Conservation (phyloP, 1,139 yeast species). For the Lodderomyces theae region DNA sequence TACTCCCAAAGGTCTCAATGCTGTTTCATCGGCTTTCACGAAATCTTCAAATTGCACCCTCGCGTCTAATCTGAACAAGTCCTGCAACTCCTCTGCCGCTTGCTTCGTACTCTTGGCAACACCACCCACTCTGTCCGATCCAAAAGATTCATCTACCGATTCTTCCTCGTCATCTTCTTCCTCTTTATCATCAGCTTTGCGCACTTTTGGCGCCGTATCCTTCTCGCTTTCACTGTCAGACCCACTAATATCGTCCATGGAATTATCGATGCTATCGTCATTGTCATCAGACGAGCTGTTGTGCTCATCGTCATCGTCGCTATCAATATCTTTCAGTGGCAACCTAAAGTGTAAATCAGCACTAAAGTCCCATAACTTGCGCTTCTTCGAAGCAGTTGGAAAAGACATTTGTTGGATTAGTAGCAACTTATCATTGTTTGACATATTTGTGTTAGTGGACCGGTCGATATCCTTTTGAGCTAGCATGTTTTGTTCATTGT, state of each 20-base stretch:
- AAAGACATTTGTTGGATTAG: constrained; percentile 35
- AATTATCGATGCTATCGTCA: constrained; percentile 19
- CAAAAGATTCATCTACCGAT: constrained; percentile 13
- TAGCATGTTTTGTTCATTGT: constrained; percentile 26
- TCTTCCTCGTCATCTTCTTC: constrained; percentile 15
- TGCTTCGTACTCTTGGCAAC: constrained; percentile 47
- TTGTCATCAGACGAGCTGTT: constrained; percentile 16
- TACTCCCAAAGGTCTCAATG: constrained; percentile 30
- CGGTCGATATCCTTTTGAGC: constrained; percentile 16
- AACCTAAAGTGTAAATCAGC: constrained; percentile 31
- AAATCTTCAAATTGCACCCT: constrained; percentile 38
- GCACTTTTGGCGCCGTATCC: constrained; percentile 9
- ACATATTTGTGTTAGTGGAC: constrained; percentile 25
- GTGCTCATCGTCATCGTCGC: constrained; percentile 21
- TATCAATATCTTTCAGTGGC: constrained; percentile 18
- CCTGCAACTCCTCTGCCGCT: constrained; percentile 52
- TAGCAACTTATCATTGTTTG: constrained; percentile 34
- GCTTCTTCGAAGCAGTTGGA: constrained; percentile 25
- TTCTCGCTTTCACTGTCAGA: constrained; percentile 30
- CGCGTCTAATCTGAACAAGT: constrained; percentile 21
- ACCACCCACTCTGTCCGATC: constrained; percentile 14
- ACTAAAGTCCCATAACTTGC: constrained; percentile 38
- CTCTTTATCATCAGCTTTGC: constrained; percentile 3
- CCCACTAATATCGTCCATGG: constrained; percentile 37
- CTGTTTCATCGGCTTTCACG: constrained; percentile 35